These are phyloP conservation scores for Ambrosiella cleistominuta DNA, from an alignment of 2,329 filamentous ascomycete genomes.

Conservation along the genomic window DNA sequence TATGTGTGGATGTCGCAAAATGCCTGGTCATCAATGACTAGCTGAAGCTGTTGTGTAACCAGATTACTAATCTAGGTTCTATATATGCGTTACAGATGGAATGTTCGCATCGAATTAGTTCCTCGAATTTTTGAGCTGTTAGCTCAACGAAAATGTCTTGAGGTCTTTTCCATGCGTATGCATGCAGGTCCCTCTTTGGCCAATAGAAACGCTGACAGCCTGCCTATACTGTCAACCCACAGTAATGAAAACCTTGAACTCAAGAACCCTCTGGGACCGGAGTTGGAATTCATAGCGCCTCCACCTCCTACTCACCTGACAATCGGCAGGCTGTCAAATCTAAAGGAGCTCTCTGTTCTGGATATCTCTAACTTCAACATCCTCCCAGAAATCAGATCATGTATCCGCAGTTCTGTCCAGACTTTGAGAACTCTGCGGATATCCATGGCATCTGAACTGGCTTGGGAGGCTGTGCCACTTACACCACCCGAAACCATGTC, in stretches of 20 bases:
- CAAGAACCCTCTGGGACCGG: neutral
- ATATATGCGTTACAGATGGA: conserved; percentile 30
- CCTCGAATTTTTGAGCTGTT: conserved; percentile 38
- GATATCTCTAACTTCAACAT: conserved; percentile 44
- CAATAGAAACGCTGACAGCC: neutral
- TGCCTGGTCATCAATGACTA: neutral
- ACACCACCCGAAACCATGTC: neutral
- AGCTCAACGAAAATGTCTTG: conserved; percentile 34
- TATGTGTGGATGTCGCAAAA: neutral
- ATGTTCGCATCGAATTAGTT: conserved; percentile 45
- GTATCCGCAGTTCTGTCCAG: conserved; percentile 35
- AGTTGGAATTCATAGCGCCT: neutral
- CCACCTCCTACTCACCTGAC: neutral
- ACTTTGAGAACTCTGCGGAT: conserved; percentile 37
- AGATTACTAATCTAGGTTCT: neutral
- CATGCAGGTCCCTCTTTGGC: conserved; percentile 34
- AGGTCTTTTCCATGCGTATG: conserved; percentile 38
- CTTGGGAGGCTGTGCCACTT: conserved; percentile 15
- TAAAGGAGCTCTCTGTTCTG: conserved; percentile 35
- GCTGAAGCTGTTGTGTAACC: neutral
- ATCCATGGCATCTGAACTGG: conserved; percentile 39
- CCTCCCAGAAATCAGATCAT: conserved; percentile 36
- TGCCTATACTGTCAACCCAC: neutral
- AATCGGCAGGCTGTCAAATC: conserved; percentile 16
- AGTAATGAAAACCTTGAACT: neutral